phyloP scores from a whole-genome alignment of 139 green algal species.

The Coelastrella sp. region DNA sequence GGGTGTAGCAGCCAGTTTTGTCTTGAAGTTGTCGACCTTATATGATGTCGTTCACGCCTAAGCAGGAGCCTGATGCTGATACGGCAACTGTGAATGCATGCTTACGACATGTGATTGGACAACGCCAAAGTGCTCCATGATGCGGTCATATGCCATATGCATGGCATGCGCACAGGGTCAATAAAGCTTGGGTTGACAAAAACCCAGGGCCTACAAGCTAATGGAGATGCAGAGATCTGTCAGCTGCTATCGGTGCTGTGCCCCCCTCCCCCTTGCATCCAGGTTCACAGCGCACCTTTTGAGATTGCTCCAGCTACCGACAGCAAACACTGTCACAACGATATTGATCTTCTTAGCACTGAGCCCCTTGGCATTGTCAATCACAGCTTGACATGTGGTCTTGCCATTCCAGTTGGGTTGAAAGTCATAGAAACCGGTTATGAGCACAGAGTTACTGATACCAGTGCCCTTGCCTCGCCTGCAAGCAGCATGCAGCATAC shows the following conservation, averaged over 20 bases:
- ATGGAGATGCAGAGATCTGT: not conserved
- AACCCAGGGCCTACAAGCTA: not conserved
- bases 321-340: slow-evolving; percentile 1
- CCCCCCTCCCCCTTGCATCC: not conserved
- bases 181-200: too few species aligned
- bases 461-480: not conserved
- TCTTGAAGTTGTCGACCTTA: too few species aligned
- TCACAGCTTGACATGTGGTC: not conserved
- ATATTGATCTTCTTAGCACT: slow-evolving; percentile 41
- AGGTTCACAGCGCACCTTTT: not conserved
- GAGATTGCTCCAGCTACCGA: not conserved
- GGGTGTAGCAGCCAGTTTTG: too few species aligned
- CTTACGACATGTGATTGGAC: too few species aligned
- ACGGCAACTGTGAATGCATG: too few species aligned
- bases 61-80: too few species aligned
- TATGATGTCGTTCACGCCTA: too few species aligned
- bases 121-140: too few species aligned
- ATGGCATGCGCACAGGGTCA: too few species aligned
- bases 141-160: too few species aligned
- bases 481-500: too few species aligned
- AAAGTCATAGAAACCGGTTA: not conserved
- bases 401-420: not conserved
- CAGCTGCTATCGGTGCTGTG: too few species aligned
- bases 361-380: slow-evolving; percentile 10
- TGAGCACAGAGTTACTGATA: not conserved